Percentiles rank a stretch among this genome's conserved stretches.
phyloP scores from a whole-genome alignment of 2,329 filamentous ascomycete genomes.

The Ceratocystis variospora region DNA sequence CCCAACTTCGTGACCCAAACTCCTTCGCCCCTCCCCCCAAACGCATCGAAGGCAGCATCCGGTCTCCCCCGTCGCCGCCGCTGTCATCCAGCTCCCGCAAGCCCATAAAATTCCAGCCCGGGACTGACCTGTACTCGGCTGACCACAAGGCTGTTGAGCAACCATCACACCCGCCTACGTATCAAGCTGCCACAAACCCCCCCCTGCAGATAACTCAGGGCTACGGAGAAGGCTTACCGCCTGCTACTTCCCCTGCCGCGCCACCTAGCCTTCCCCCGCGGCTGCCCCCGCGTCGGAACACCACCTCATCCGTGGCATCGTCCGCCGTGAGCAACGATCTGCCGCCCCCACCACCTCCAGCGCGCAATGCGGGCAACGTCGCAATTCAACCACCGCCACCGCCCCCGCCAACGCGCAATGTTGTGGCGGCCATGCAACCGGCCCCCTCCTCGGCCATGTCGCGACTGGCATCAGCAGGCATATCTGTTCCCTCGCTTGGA shows the following conservation, averaged over 20 bases:
- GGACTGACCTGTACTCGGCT: conserved; percentile 20
- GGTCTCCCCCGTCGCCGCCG: conserved; percentile 23
- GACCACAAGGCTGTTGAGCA: conserved; percentile 23
- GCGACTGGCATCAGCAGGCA: conserved; percentile 57
- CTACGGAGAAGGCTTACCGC: conserved; percentile 6
- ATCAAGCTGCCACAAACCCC: conserved; percentile 55
- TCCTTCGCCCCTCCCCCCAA: conserved; percentile 73
- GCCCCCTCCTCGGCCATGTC: conserved; percentile 35
- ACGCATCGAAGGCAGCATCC: conserved; percentile 31
- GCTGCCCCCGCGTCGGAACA: conserved; percentile 35
- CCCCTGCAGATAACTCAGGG: conserved; percentile 22
- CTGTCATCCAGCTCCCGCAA: conserved; percentile 19
- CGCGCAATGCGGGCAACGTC: conserved; percentile 29
- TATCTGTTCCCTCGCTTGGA: conserved; percentile 65
- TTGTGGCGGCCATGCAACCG: conserved; percentile 34
- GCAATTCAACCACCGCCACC: conserved; percentile 22
- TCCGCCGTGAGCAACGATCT: conserved; percentile 25
- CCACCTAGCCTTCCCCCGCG: conserved; percentile 62
- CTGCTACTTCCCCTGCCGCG: conserved; percentile 21
- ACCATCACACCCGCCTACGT: conserved; percentile 40
- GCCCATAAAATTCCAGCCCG: conserved; percentile 16
- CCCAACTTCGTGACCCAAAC: conserved; percentile 58
- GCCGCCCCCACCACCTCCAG: conserved; percentile 25
- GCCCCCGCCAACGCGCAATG: conserved; percentile 19
- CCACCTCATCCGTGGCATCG: conserved; percentile 24